Conservation (phyloP, 805 yeast genomes). For the Saccharomycopsis sp. region DNA sequence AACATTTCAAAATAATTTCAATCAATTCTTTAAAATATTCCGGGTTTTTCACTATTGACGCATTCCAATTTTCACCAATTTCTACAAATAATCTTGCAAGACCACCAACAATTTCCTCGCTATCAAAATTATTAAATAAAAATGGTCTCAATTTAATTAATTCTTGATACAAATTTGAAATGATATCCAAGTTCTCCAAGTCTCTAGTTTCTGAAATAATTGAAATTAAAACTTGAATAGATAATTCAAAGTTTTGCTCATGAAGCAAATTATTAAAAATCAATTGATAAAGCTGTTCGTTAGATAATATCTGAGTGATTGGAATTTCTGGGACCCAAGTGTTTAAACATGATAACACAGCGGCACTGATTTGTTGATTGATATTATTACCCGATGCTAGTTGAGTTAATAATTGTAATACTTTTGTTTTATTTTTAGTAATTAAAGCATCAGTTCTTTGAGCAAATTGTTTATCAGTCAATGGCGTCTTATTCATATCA, state of each 20-base stretch:
- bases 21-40: conserved; percentile 65
- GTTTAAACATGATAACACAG: conserved; percentile 67
- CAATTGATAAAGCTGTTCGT: conserved; percentile 57
- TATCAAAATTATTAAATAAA: conserved; percentile 39
- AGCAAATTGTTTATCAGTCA: conserved; percentile 76
- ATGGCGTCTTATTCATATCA: conserved; percentile 67
- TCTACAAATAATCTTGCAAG: conserved; percentile 76
- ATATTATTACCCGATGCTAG: conserved; percentile 25
- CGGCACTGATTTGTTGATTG: conserved; percentile 30
- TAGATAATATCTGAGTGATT: conserved; percentile 56
- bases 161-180: conserved; percentile 53
- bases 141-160: conserved; percentile 54
- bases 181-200: conserved; percentile 51
- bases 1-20: conserved; percentile 59
- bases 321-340: conserved; percentile 91
- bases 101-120: conserved; percentile 59
- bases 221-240: conserved; percentile 80
- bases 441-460: conserved; percentile 57
- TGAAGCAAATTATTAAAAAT: conserved; percentile 54
- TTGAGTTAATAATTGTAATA: conserved; percentile 53
- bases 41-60: conserved; percentile 69
- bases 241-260: conserved; percentile 60
- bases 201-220: conserved; percentile 79
- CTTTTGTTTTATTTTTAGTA: conserved; percentile 57
- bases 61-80: conserved; percentile 96